phyloP scores from a whole-genome alignment of 768 basidiomycete genomes.

The Clathrus columnatus region DNA sequence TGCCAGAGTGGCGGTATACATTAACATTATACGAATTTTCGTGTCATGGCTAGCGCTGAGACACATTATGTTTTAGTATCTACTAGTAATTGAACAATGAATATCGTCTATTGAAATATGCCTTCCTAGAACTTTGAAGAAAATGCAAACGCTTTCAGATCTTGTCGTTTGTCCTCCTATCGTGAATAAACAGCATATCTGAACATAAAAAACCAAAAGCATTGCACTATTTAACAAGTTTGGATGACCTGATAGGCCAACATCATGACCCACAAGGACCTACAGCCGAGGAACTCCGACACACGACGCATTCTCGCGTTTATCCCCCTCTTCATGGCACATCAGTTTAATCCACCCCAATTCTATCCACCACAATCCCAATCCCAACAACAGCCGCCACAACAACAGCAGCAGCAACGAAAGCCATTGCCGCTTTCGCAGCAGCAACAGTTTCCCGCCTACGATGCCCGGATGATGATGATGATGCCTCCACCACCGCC shows the following conservation, averaged over 20 bases:
- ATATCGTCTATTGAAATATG: too few species aligned
- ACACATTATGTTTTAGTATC: too few species aligned
- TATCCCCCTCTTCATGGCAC: background rate
- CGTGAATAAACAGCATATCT: too few species aligned
- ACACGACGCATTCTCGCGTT: background rate
- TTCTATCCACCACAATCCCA: constrained; percentile 10
- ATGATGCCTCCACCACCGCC: background rate
- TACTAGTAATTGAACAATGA: too few species aligned
- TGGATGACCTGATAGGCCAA: background rate
- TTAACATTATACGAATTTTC: too few species aligned
- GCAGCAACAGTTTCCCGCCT: constrained; percentile 12
- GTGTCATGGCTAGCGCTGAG: too few species aligned
- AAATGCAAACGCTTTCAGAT: too few species aligned
- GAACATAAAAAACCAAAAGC: too few species aligned
- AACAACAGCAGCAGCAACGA: constrained; percentile 14
- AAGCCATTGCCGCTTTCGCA: background rate
- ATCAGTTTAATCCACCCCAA: constrained; percentile 3
- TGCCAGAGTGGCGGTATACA: too few species aligned
- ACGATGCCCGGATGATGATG: background rate
- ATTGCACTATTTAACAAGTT: too few species aligned
- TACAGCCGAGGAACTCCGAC: background rate
- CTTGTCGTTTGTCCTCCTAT: too few species aligned
- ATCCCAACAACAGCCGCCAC: constrained; percentile 9
- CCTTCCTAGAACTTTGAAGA: too few species aligned
- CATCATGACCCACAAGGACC: background rate